Evolutionary conservation across 1,284 basidiomycete species (phyloP).

Genomic region (Ganoderma lingzhi): DNA sequence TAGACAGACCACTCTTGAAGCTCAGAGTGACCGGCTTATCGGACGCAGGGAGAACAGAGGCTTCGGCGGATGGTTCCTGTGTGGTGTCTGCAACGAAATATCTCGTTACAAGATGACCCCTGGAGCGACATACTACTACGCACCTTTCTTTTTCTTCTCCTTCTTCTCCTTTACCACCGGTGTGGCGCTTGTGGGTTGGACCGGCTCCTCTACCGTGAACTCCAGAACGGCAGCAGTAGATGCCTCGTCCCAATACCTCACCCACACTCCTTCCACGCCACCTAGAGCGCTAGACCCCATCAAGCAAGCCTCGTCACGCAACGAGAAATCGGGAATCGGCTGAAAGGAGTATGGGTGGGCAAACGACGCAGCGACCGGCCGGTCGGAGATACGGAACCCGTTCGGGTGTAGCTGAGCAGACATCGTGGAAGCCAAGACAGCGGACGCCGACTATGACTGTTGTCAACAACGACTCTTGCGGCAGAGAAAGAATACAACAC

Average conservation of each 20-base stretch:
- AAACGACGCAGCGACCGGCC: slow-evolving; percentile 88
- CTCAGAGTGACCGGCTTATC: slow-evolving; percentile 81
- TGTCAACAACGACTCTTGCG: slow-evolving; percentile 22
- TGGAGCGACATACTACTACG: neutral
- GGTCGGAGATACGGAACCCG: slow-evolving; percentile 87
- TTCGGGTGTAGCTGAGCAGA: slow-evolving; percentile 84
- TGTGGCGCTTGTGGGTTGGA: slow-evolving; percentile 42
- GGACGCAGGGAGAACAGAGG: slow-evolving; percentile 73
- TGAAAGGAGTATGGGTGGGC: slow-evolving; percentile 89
- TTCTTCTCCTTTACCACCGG: slow-evolving; percentile 62
- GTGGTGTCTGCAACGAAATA: slow-evolving; percentile 17
- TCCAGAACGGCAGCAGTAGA: slow-evolving; percentile 76
- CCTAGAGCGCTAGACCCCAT: slow-evolving; percentile 70
- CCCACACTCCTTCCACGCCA: slow-evolving; percentile 74
- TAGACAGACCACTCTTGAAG: slow-evolving; percentile 61
- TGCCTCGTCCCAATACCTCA: slow-evolving; percentile 85
- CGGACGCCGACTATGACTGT: slow-evolving; percentile 65
- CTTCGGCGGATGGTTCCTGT: slow-evolving; percentile 47
- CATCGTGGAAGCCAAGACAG: slow-evolving; percentile 82
- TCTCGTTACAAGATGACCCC: neutral
- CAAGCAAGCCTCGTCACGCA: slow-evolving; percentile 78
- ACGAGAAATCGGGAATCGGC: slow-evolving; percentile 73
- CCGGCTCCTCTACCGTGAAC: slow-evolving; percentile 79
- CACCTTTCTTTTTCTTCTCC: slow-evolving; percentile 73
- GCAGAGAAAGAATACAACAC: slow-evolving; percentile 31